Evolutionary conservation across 2,329 filamentous ascomycete genomes (phyloP).

Genomic region (Alternaria postmessia): DNA sequence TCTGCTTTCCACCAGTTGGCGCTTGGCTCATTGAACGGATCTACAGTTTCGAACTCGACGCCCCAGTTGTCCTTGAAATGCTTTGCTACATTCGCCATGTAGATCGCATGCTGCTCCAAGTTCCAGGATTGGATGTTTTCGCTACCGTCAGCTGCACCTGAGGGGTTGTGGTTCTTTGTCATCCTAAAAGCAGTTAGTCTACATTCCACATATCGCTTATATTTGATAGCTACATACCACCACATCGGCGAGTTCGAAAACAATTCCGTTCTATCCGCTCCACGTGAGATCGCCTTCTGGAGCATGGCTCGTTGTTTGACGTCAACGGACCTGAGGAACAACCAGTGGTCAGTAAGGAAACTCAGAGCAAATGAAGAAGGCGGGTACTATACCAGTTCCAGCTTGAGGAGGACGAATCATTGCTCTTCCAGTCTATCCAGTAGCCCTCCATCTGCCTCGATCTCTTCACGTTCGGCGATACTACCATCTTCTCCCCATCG

Average conservation of each 20-base stretch:
- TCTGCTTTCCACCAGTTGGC: constrained; percentile 20
- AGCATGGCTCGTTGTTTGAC: constrained; percentile 16
- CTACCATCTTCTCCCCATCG: constrained; percentile 9
- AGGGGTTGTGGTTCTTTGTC: constrained; percentile 15
- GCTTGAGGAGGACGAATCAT: constrained; percentile 4
- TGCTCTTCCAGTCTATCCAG: constrained; percentile 16
- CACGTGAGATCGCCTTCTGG: constrained; percentile 14
- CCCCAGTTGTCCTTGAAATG: constrained; percentile 12
- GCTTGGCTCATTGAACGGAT: constrained; percentile 17
- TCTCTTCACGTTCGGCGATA: constrained; percentile 14
- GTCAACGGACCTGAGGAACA: constrained; percentile 3
- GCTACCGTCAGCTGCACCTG: constrained; percentile 8
- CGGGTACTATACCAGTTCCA: constrained; percentile 10
- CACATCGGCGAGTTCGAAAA: constrained; percentile 17
- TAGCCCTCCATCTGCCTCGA: constrained; percentile 18
- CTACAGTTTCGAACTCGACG: constrained; percentile 13
- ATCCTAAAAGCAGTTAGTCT: not conserved
- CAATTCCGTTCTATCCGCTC: constrained; percentile 10
- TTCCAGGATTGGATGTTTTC: constrained; percentile 20
- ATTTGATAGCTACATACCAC: not conserved
- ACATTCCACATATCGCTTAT: not conserved
- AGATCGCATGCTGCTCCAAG: constrained; percentile 15
- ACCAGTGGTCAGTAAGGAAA: not conserved
- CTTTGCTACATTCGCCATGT: constrained; percentile 16
- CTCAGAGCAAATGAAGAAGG: not conserved